Conservation (phyloP, 208 protist genomes). For the Leishmania arabica region DNA sequence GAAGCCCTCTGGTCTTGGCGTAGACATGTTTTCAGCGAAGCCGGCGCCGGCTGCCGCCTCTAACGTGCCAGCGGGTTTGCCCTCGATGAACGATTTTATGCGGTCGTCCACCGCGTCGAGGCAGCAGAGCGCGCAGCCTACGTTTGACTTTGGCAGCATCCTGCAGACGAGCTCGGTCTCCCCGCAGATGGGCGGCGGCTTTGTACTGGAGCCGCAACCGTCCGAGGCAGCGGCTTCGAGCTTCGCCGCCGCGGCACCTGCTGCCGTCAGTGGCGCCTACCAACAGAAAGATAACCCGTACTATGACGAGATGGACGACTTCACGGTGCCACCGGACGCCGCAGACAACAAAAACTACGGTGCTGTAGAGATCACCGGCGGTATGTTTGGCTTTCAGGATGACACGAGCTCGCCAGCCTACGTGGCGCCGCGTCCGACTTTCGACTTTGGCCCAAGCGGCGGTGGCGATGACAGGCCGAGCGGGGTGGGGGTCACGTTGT, state of each 20-base stretch:
- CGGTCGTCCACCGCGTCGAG: constrained; percentile 2
- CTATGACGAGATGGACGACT: constrained; percentile 82
- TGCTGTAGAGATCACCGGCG: constrained; percentile 41
- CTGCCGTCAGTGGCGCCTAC: constrained; percentile 16
- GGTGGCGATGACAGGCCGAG: constrained; percentile 15
- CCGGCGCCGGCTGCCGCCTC: constrained; percentile 11
- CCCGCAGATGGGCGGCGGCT: constrained; percentile 6
- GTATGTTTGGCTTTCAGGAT: constrained; percentile 34
- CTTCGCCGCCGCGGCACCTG: constrained; percentile 12
- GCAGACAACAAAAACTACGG: constrained; percentile 17
- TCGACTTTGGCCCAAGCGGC: constrained; percentile 58
- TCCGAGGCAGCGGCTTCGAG: constrained; percentile 6
- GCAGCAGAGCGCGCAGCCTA: constrained; percentile 14
- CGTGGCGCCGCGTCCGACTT: constrained; percentile 43
- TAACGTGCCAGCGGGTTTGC: constrained; percentile 4
- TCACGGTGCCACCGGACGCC: constrained; percentile 35
- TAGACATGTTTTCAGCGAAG: constrained; percentile 57
- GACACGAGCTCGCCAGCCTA: constrained; percentile 6
- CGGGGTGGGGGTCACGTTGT: background rate
- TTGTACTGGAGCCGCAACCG: constrained; percentile 34
- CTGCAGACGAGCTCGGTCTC: constrained; percentile 8
- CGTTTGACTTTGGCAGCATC: constrained; percentile 37
- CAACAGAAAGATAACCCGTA: constrained; percentile 57
- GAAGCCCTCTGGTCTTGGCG: constrained; percentile 42
- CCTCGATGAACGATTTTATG: constrained; percentile 23